These are phyloP conservation scores for Ensete ventricosum DNA, from an alignment of 176 grass and related monocot species.

Conservation along the genomic window DNA sequence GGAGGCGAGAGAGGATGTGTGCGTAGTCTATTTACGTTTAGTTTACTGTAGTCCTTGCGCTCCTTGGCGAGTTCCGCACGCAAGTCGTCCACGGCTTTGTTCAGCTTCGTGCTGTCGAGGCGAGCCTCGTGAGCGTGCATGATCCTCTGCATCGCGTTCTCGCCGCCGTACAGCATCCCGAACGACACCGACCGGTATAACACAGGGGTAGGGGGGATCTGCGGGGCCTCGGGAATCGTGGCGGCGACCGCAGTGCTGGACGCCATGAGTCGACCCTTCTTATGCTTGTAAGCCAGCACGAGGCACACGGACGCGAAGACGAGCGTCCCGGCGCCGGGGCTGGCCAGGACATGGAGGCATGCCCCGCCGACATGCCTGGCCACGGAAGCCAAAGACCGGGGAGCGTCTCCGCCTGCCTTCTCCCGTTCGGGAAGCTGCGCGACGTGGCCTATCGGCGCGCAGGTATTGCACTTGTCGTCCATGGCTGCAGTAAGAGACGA, in stretches of 20 bases:
- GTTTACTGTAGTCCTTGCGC: background rate
- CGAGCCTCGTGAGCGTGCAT: background rate
- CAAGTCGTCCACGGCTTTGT: background rate
- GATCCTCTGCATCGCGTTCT: slow-evolving; percentile 2
- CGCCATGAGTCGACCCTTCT: too few species aligned
- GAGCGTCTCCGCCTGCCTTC: background rate
- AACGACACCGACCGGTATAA: slow-evolving; percentile 11
- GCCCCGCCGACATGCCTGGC: background rate
- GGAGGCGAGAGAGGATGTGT: too few species aligned
- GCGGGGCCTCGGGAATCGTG: too few species aligned
- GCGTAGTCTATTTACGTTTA: background rate
- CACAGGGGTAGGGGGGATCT: too few species aligned
- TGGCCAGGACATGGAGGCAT: background rate
- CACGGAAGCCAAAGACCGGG: background rate
- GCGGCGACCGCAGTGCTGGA: too few species aligned
- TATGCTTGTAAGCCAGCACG: background rate
- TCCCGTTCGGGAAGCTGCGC: too few species aligned
- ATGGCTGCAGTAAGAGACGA: background rate
- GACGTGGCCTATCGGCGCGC: too few species aligned
- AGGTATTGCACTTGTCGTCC: background rate
- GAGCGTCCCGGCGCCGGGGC: slow-evolving; percentile 4
- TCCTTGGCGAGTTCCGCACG: background rate
- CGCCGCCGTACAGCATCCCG: slow-evolving; percentile 15
- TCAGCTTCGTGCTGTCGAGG: background rate
- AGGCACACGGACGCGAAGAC: slow-evolving; percentile 19